Evolutionary conservation across 1,284 basidiomycete genomes (phyloP).

Genomic region (Athelia sp.): DNA sequence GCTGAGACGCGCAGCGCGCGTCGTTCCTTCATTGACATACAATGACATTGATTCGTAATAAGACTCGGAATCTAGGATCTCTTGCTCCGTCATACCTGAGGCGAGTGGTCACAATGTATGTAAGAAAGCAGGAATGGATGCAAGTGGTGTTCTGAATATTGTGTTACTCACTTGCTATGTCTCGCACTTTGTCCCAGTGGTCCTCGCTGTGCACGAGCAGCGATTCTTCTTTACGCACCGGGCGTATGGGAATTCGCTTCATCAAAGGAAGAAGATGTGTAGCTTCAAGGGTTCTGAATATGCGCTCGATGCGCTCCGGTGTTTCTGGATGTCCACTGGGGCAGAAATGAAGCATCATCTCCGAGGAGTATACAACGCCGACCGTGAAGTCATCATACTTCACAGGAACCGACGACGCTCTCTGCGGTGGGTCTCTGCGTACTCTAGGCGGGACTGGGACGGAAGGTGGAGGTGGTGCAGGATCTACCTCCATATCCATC

Average conservation of each 20-base stretch:
- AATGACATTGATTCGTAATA: constrained; percentile 90
- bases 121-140: constrained; percentile 5
- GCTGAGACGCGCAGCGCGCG: constrained; percentile 80
- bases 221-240: constrained; percentile 75
- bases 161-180: constrained; percentile 66
- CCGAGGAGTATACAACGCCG: constrained; percentile 83
- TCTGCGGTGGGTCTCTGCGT: neutral
- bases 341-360: constrained; percentile 86
- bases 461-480: no score
- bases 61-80: constrained; percentile 64
- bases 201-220: constrained; percentile 86
- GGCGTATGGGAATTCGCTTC: constrained; percentile 73
- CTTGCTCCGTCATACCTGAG: constrained; percentile 68
- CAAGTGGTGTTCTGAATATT: no score
- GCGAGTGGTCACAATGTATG: constrained; percentile 8
- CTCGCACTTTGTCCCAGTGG: constrained; percentile 88
- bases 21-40: constrained; percentile 87
- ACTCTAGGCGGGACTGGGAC: no score
- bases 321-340: constrained; percentile 77
- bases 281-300: constrained; percentile 63
- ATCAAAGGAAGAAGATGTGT: constrained; percentile 68
- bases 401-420: neutral
- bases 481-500: no score
- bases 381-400: constrained; percentile 27
- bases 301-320: constrained; percentile 81